phyloP scores from a whole-genome alignment of 2,329 filamentous ascomycete genomes.

The Verticillium klebahnii region DNA sequence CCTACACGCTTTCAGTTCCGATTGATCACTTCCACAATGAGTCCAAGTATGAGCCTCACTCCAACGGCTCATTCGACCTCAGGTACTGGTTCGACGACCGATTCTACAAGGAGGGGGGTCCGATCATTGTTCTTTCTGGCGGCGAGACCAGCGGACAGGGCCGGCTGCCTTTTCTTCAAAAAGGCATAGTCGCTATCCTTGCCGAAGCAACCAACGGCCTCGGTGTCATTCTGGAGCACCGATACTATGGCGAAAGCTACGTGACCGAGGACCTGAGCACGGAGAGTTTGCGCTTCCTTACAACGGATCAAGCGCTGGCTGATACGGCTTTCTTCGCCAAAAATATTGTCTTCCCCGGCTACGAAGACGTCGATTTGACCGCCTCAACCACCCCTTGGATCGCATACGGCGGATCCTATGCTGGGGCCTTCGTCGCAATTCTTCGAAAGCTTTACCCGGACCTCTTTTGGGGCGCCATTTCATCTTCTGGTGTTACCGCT shows the following conservation, averaged over 20 bases:
- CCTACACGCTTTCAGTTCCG: slow-evolving; percentile 40
- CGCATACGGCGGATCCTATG: slow-evolving; percentile 79
- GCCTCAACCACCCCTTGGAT: slow-evolving; percentile 66
- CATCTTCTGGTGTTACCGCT: slow-evolving; percentile 73
- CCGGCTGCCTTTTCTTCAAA: slow-evolving; percentile 66
- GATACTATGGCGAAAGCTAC: slow-evolving; percentile 78
- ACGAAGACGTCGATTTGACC: slow-evolving; percentile 64
- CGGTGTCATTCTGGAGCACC: slow-evolving; percentile 78
- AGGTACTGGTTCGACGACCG: slow-evolving; percentile 81
- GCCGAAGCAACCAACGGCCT: slow-evolving; percentile 67
- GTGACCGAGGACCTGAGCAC: slow-evolving; percentile 62
- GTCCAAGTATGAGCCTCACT: slow-evolving; percentile 71
- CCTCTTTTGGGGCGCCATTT: slow-evolving; percentile 72
- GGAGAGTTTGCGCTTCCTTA: slow-evolving; percentile 72
- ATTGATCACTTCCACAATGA: slow-evolving; percentile 85
- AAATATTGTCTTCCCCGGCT: slow-evolving; percentile 65
- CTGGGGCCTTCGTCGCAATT: slow-evolving; percentile 74
- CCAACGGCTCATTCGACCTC: slow-evolving; percentile 60
- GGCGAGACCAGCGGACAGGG: slow-evolving; percentile 65
- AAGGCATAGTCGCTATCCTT: slow-evolving; percentile 71
- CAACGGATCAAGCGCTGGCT: slow-evolving; percentile 77
- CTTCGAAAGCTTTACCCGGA: slow-evolving; percentile 73
- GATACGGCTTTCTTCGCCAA: slow-evolving; percentile 78
- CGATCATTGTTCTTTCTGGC: slow-evolving; percentile 70
- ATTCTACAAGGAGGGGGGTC: slow-evolving; percentile 72